These are phyloP conservation scores for Leishmania amazonensis DNA, from an alignment of 208 protist genomes.

Conservation along the genomic window DNA sequence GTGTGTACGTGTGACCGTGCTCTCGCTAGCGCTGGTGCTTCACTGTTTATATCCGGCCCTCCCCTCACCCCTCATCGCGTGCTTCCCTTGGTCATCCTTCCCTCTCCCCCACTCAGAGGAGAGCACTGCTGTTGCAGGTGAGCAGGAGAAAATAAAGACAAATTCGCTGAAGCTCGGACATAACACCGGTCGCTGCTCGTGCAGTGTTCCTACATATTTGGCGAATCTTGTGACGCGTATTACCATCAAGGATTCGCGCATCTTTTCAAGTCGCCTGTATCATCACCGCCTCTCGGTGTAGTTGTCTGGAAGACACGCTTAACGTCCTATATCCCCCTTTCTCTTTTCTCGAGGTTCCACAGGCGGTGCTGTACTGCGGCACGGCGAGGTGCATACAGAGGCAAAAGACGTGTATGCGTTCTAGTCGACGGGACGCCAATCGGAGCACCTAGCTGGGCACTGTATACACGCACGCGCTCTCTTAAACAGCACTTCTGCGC, in stretches of 20 bases:
- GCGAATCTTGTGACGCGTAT: not conserved
- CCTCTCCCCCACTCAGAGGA: not conserved
- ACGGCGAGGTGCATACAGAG: not conserved
- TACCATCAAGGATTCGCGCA: not conserved
- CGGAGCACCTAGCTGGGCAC: not conserved
- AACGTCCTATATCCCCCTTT: not conserved
- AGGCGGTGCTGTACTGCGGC: not conserved
- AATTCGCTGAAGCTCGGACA: not conserved
- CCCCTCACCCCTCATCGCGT: not conserved
- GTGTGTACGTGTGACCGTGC: not conserved
- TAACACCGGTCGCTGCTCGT: not conserved
- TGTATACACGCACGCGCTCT: not conserved
- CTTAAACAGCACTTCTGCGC: not conserved
- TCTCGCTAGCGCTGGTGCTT: not conserved
- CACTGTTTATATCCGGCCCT: not conserved
- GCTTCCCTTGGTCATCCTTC: no score
- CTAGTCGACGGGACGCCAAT: not conserved
- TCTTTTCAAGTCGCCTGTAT: not conserved
- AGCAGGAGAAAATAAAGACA: not conserved
- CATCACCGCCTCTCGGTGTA: not conserved
- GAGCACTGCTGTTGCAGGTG: not conserved
- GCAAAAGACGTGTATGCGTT: not conserved
- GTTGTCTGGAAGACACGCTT: not conserved
- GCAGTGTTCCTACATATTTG: not conserved
- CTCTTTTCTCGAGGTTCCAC: not conserved